These are phyloP conservation scores for Rhizophlyctis rosea DNA, from an alignment of 192 early-diverging fungal genomes.

Conservation along the genomic window DNA sequence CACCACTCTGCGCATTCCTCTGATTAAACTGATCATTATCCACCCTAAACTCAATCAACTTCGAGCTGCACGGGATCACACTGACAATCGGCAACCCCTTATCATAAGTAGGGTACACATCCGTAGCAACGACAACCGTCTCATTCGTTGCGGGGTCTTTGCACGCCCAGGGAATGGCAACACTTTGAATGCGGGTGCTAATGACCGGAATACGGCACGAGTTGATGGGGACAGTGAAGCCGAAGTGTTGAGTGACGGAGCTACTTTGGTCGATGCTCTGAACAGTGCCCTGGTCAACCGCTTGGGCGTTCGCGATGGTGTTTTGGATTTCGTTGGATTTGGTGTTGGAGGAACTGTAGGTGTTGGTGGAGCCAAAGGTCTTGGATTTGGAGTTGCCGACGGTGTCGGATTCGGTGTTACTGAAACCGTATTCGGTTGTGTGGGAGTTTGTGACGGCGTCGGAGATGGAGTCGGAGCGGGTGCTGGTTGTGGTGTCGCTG, in stretches of 20 bases:
- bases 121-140: too few species aligned
- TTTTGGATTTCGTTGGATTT: neutral
- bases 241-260: neutral
- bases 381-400: neutral
- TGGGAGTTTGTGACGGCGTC: slow-evolving; percentile 5
- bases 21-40: too few species aligned
- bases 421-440: neutral
- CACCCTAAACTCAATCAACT: too few species aligned
- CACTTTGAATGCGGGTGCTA: neutral
- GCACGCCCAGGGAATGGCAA: slow-evolving; percentile 6
- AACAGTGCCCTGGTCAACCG: neutral
- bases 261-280: neutral
- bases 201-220: neutral
- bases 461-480: slow-evolving; percentile 1
- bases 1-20: too few species aligned
- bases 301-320: neutral
- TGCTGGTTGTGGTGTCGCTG: neutral
- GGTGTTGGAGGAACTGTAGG: neutral
- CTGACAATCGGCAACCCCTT: too few species aligned
- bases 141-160: too few species aligned
- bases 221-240: neutral
- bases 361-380: slow-evolving; percentile 8
- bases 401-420: neutral
- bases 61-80: too few species aligned
- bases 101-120: too few species aligned